Evolutionary conservation across 352 stramenopile species (phyloP).

Genomic region (Peronospora belbahrii): DNA sequence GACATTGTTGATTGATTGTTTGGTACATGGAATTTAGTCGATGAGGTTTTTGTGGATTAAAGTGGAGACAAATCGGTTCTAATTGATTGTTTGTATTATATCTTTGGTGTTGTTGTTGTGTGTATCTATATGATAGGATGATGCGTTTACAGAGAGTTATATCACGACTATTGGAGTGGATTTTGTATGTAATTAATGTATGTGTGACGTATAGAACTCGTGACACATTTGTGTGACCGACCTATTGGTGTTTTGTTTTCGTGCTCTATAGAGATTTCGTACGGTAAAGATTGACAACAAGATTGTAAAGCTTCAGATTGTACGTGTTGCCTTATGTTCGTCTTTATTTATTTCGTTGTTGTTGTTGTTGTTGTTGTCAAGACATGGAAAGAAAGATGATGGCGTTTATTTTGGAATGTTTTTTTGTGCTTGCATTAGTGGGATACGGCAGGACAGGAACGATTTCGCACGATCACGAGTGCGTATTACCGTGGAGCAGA

Average conservation of each 20-base stretch:
- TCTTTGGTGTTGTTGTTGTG: too few species aligned
- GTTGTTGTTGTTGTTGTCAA: neutral
- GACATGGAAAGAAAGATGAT: neutral
- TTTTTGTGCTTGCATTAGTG: conserved; percentile 47
- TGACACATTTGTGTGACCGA: too few species aligned
- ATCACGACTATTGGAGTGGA: conserved; percentile 94
- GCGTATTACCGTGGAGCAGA: conserved; percentile 98
- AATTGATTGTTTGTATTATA: too few species aligned
- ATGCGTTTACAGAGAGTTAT: conserved; percentile 98
- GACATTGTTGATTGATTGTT: too few species aligned
- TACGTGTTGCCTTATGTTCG: conserved; percentile 26
- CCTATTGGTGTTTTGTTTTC: too few species aligned
- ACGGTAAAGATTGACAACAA: conserved; percentile 99
- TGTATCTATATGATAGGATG: conserved; percentile 83
- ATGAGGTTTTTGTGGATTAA: too few species aligned
- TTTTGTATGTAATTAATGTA: conserved; percentile 85
- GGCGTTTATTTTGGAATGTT: neutral
- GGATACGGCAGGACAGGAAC: conserved; percentile 98
- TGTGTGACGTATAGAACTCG: too few species aligned
- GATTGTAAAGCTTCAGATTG: conserved; percentile 97
- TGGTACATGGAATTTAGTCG: too few species aligned
- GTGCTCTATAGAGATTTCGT: conserved; percentile 77
- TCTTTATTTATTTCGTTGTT: neutral
- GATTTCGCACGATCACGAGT: conserved; percentile 98
- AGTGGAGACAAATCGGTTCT: too few species aligned